These are phyloP conservation scores for Geosmithia putterillii DNA, from an alignment of 2,329 filamentous ascomycete genomes.

Conservation along the genomic window DNA sequence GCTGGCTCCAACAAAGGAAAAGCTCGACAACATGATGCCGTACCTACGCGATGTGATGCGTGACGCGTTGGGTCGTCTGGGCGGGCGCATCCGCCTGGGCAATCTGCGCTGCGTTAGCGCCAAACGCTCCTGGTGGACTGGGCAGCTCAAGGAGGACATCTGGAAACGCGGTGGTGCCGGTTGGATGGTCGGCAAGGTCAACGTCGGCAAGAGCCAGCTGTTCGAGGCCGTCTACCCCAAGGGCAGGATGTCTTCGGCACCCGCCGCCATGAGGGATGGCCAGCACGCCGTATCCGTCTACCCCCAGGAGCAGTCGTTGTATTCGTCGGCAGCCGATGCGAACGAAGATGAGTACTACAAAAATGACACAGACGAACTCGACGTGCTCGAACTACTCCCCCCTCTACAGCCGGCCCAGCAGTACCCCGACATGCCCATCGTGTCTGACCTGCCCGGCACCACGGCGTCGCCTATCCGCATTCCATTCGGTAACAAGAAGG, in stretches of 20 bases:
- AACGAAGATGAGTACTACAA: slow-evolving; percentile 19
- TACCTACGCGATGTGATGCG: slow-evolving; percentile 69
- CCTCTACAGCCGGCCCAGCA: slow-evolving; percentile 60
- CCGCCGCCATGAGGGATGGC: background rate
- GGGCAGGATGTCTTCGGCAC: slow-evolving; percentile 32
- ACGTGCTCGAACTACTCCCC: slow-evolving; percentile 54
- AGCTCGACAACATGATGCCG: slow-evolving; percentile 78
- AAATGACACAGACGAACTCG: slow-evolving; percentile 12
- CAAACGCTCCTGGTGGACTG: slow-evolving; percentile 83
- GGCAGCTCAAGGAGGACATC: slow-evolving; percentile 73
- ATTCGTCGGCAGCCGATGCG: background rate
- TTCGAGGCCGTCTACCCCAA: slow-evolving; percentile 83
- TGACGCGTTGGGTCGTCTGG: slow-evolving; percentile 57
- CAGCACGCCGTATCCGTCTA: background rate
- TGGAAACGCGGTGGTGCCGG: slow-evolving; percentile 72
- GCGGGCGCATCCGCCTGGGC: slow-evolving; percentile 64
- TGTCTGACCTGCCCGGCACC: slow-evolving; percentile 80
- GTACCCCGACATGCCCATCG: slow-evolving; percentile 75
- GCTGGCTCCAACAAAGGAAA: slow-evolving; percentile 68
- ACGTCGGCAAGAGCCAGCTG: slow-evolving; percentile 90
- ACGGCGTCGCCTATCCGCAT: slow-evolving; percentile 92
- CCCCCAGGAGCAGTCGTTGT: background rate
- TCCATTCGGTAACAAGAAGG: slow-evolving; percentile 73
- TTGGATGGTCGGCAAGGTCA: slow-evolving; percentile 97
- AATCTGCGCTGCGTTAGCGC: slow-evolving; percentile 82